Percentiles rank a stretch among this genome's conserved stretches.
These are phyloP conservation scores for Xylaria sp. DNA, from an alignment of 2,329 filamentous ascomycete genomes.

Conservation along the genomic window DNA sequence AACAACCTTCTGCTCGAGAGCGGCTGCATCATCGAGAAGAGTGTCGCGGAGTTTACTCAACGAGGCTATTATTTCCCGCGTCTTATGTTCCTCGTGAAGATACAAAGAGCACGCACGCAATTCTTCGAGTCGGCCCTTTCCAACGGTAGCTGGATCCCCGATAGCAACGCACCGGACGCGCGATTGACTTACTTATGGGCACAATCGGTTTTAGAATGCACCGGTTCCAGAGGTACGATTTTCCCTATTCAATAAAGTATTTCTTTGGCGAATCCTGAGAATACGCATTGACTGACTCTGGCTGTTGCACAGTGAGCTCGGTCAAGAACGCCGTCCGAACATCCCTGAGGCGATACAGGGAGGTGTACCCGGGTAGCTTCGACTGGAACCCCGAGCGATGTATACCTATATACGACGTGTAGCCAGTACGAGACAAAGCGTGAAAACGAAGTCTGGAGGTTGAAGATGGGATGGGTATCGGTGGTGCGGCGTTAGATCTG, in stretches of 20 bases:
- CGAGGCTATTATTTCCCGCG: not conserved
- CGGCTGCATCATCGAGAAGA: not conserved
- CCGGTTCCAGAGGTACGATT: not conserved
- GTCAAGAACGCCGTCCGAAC: not conserved
- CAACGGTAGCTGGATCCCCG: not conserved
- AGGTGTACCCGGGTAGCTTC: not conserved
- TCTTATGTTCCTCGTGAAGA: conserved; percentile 8
- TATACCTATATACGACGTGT: not conserved
- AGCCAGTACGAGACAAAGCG: not conserved
- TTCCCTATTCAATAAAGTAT: too few species aligned
- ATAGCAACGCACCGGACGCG: not conserved
- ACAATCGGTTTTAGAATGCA: not conserved
- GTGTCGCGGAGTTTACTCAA: not conserved
- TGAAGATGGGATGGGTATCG: not conserved
- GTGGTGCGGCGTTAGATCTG: not conserved
- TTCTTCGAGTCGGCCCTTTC: not conserved
- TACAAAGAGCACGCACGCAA: not conserved
- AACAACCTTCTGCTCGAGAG: not conserved
- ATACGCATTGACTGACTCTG: not conserved
- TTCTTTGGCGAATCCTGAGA: too few species aligned
- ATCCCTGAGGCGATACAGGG: not conserved
- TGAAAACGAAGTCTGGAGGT: not conserved
- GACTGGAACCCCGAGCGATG: not conserved
- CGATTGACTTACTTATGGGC: conserved; percentile 1
- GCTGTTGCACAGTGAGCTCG: not conserved